Percentiles rank a stretch among this genome's conserved stretches.
These are phyloP conservation scores for Psophocarpus tetragonolobus DNA, from an alignment of 306 rosid species.

Conservation along the genomic window DNA sequence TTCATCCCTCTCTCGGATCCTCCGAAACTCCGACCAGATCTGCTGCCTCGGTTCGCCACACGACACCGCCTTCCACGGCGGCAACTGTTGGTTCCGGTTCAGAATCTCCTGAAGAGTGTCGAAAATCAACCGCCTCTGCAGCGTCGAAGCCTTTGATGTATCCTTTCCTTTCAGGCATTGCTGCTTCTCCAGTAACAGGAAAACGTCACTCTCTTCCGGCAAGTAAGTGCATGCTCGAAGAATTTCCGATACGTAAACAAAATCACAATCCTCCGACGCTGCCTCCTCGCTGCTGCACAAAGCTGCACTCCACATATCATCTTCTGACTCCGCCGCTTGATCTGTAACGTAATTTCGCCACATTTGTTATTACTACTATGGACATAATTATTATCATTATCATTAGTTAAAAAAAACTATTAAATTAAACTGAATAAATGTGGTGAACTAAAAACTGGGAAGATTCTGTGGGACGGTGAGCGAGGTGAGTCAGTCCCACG, in stretches of 20 bases:
- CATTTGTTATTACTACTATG: not conserved
- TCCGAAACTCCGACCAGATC: constrained; percentile 70
- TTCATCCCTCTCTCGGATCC: constrained; percentile 60
- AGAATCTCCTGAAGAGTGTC: constrained; percentile 73
- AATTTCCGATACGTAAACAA: constrained; percentile 68
- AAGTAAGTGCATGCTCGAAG: constrained; percentile 61
- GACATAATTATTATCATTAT: not conserved
- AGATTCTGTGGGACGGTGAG: constrained; percentile 14
- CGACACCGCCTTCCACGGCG: constrained; percentile 70
- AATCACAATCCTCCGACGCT: constrained; percentile 57
- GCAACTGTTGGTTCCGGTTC: constrained; percentile 51
- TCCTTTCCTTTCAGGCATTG: constrained; percentile 72
- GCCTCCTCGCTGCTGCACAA: constrained; percentile 45
- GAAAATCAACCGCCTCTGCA: constrained; percentile 67
- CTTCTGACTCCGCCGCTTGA: constrained; percentile 63
- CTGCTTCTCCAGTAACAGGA: constrained; percentile 69
- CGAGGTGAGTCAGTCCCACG: constrained; percentile 29
- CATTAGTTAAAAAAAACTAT: not conserved
- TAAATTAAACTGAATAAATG: not conserved
- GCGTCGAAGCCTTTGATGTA: constrained; percentile 50
- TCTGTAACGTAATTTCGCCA: constrained; percentile 43
- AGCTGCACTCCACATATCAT: constrained; percentile 61
- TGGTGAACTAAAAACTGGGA: not conserved
- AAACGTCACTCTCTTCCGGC: constrained; percentile 62
- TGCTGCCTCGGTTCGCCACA: constrained; percentile 26